Percentiles rank a stretch among this genome's conserved stretches.
These are phyloP conservation scores for Hyphopichia khmerensis DNA, from an alignment of 1,139 yeast species.

Conservation along the genomic window DNA sequence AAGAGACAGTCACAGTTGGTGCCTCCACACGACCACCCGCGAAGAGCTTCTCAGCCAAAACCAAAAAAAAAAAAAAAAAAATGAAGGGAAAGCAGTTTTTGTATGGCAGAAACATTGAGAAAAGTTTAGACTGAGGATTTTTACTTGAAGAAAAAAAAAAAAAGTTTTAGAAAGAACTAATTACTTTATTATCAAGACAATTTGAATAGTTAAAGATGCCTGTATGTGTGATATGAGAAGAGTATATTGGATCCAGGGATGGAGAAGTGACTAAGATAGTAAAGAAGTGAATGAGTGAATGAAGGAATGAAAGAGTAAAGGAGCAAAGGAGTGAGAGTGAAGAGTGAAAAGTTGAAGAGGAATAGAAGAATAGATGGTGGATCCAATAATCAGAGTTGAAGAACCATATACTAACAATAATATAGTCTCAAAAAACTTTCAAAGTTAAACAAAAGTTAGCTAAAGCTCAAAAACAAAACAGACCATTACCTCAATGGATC, in stretches of 20 bases:
- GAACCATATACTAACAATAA: constrained; percentile 24
- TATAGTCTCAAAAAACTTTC: constrained; percentile 93
- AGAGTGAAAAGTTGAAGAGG: no score
- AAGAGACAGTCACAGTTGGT: no score
- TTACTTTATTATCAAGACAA: not conserved
- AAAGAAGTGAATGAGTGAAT: no score
- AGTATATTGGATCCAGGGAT: no score
- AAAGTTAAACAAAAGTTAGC: constrained; percentile 98
- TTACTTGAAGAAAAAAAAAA: not conserved
- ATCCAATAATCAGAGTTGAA: no score
- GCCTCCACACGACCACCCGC: no score
- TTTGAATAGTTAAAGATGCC: constrained; percentile 28
- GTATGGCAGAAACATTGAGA: no score
- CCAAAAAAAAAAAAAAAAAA: not conserved
- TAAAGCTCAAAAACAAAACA: constrained; percentile 98
- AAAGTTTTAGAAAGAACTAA: not conserved
- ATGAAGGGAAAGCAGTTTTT: no score
- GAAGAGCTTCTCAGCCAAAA: not conserved
- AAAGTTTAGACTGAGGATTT: not conserved
- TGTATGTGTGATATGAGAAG: constrained; percentile 34
- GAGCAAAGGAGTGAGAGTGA: no score
- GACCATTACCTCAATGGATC: constrained; percentile 99
- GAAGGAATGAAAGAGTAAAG: no score
- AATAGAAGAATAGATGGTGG: not conserved
- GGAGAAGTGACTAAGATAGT: no score